Conservation (phyloP, 495 filamentous ascomycete species). For the Opeltia flavorubescens region DNA sequence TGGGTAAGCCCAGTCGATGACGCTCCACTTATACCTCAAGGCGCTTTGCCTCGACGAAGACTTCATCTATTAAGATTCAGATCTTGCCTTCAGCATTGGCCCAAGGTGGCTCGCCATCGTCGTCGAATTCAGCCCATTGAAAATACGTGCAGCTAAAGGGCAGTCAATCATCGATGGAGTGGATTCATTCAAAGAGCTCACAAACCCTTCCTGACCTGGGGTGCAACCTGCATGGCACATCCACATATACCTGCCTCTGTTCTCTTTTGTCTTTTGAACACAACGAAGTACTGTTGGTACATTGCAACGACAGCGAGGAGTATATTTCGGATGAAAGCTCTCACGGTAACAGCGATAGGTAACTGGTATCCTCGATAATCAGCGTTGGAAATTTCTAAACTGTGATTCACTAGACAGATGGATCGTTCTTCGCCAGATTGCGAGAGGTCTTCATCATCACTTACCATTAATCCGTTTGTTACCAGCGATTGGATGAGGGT, state of each 20-base stretch:
- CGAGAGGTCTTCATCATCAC: background rate
- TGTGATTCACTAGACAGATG: too few species aligned
- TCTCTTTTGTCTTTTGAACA: slow-evolving; percentile 61
- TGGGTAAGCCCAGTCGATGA: background rate
- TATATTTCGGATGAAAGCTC: slow-evolving; percentile 53
- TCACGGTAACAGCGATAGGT: slow-evolving; percentile 82
- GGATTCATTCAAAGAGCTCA: background rate
- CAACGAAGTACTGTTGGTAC: slow-evolving; percentile 62
- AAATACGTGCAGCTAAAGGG: slow-evolving; percentile 55
- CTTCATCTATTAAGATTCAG: background rate
- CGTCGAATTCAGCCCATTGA: slow-evolving; percentile 79
- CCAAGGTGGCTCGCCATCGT: slow-evolving; percentile 71
- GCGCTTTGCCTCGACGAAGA: background rate
- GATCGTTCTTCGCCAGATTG: too few species aligned
- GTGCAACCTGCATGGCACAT: slow-evolving; percentile 72
- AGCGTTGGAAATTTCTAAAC: too few species aligned
- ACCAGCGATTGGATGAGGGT: slow-evolving; percentile 68
- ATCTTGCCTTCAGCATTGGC: slow-evolving; percentile 12
- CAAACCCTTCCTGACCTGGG: slow-evolving; percentile 51
- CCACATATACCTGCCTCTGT: slow-evolving; percentile 78
- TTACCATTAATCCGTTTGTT: slow-evolving; percentile 59
- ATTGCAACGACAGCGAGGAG: slow-evolving; percentile 47
- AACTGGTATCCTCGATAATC: slow-evolving; percentile 22
- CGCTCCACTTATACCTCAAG: background rate
- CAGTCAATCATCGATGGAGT: slow-evolving; percentile 1